Evolutionary conservation across 2,329 filamentous ascomycete species (phyloP), one percentile per base, ranked within the genome.

Genomic region (Fusarium virguliforme): DNA sequence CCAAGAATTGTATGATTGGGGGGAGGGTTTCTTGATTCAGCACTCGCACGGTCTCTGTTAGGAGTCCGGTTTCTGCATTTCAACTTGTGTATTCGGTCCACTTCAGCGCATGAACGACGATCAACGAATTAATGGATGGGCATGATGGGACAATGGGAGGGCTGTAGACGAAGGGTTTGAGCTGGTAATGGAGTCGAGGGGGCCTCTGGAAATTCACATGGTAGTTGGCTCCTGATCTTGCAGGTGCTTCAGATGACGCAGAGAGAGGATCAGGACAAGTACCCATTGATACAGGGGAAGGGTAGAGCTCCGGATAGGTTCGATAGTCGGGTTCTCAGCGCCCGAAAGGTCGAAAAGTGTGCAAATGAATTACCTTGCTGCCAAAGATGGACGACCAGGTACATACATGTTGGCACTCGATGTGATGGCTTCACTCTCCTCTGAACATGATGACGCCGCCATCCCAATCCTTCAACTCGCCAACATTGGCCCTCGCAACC

Each of bases 371-470:
- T 18, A 51, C 9, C 10, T 26, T 34, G 30, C 4, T 46, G 13
- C 13, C 24, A 22, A 28, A 18, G 5, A 6, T 32, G 18, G 54
- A 12, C 53, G 32, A 37, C 8, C n/a, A 48, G 13, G 8, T n/a
- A 28, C 24, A 26, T 28, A 48, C 13, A 48, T 28, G 24, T 12
- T 48, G 43, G 22, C 15, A 28, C n/a, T 15, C 24, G n/a, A 28
- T 30, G 43, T 48, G 15, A 30, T 48, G 43, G 38, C 24, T 30
- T 61, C 34, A 69, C 60, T 73, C 81, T 60, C 80, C 79, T 54
- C 78, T 76, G 41, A 81, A 80, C 81, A 83, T 82, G 65, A 83
- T 65, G 8, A 74, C 54, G 1, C 81, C 80, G 9, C 81, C 81
- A 30, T 80, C 75, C 80, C 80, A 83, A 28, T 74, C 71, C 9